A percentile compares a stretch with the other conserved stretches of the same genome.
These are phyloP conservation scores for Microsporum canis DNA, from an alignment of 2,329 filamentous ascomycete genomes.

Conservation along the genomic window DNA sequence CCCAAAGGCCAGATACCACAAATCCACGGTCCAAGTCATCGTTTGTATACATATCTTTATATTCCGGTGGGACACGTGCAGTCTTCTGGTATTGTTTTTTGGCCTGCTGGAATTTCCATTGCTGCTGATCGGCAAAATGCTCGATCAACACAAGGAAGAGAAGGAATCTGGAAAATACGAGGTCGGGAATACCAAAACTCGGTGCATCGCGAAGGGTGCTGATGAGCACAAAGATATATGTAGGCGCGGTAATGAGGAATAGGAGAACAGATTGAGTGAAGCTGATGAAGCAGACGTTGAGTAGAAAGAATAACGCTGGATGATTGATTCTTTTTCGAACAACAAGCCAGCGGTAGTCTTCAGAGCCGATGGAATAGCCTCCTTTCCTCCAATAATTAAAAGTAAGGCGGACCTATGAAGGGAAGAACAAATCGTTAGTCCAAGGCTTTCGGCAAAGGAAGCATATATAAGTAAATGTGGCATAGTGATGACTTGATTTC, in stretches of 20 bases:
- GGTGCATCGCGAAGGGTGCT: conserved; percentile 49
- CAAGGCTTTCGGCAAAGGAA: neutral
- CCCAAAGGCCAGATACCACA: conserved; percentile 71
- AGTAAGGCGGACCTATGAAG: conserved; percentile 59
- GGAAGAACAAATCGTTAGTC: neutral
- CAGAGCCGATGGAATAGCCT: conserved; percentile 75
- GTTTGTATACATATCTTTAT: conserved; percentile 45
- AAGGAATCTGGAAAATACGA: conserved; percentile 44
- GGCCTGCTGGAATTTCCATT: conserved; percentile 79
- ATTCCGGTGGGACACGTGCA: conserved; percentile 53
- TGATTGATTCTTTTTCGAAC: conserved; percentile 54
- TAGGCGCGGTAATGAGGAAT: conserved; percentile 64
- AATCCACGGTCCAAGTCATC: conserved; percentile 85
- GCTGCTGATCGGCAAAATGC: conserved; percentile 79
- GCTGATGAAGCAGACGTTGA: conserved; percentile 86
- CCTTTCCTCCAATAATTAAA: conserved; percentile 97
- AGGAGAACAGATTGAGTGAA: conserved; percentile 73
- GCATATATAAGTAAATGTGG: neutral
- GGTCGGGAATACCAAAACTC: conserved; percentile 49
- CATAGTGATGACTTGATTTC: neutral
- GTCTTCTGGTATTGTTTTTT: conserved; percentile 65
- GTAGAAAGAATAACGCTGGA: conserved; percentile 70
- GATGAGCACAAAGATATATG: conserved; percentile 63
- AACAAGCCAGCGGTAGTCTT: conserved; percentile 89
- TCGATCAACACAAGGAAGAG: conserved; percentile 53